Evolutionary conservation across 2,329 filamentous ascomycete species (phyloP).

Genomic region (Aplosporella prunicola): DNA sequence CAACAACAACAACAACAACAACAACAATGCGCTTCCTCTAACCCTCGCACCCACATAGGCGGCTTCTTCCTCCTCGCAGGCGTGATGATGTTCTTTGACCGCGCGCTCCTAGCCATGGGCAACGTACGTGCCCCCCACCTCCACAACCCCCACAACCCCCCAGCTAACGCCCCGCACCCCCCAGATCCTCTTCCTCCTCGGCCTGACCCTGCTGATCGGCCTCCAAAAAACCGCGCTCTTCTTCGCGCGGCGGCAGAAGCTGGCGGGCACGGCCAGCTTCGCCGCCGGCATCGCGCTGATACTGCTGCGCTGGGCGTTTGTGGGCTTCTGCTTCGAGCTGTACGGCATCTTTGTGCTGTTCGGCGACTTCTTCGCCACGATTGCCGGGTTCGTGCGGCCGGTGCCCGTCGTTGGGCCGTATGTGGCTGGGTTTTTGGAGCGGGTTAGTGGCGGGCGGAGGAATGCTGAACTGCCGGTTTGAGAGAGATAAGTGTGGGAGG

Average conservation of each 20-base stretch:
- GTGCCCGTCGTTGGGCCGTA: conserved; percentile 81
- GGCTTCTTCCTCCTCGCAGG: conserved; percentile 91
- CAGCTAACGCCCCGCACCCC: not conserved
- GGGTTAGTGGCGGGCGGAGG: conserved; percentile 56
- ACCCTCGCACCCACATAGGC: conserved; percentile 45
- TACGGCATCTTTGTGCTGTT: conserved; percentile 93
- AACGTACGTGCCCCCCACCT: conserved; percentile 51
- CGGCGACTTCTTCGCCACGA: conserved; percentile 91
- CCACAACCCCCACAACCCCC: not conserved
- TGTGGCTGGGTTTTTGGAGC: conserved; percentile 65
- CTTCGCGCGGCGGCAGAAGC: conserved; percentile 89
- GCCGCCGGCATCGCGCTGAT: conserved; percentile 75
- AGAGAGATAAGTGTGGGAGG: conserved; percentile 15
- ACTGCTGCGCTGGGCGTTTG: conserved; percentile 78
- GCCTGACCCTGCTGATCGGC: conserved; percentile 91
- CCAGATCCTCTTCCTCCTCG: conserved; percentile 94
- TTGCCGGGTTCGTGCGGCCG: conserved; percentile 76
- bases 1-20: conserved; percentile 10
- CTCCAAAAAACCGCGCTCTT: conserved; percentile 83
- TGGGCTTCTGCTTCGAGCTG: conserved; percentile 81
- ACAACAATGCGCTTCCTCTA: too few species aligned
- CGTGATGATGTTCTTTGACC: conserved; percentile 94
- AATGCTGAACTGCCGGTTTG: conserved; percentile 72
- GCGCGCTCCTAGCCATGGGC: conserved; percentile 97
- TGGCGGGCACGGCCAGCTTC: conserved; percentile 85